Evolutionary conservation across 371 early-diverging fungal species (phyloP), one percentile per base, ranked within the genome.

Genomic region (Ecytonucleospora hepatopenaei): DNA sequence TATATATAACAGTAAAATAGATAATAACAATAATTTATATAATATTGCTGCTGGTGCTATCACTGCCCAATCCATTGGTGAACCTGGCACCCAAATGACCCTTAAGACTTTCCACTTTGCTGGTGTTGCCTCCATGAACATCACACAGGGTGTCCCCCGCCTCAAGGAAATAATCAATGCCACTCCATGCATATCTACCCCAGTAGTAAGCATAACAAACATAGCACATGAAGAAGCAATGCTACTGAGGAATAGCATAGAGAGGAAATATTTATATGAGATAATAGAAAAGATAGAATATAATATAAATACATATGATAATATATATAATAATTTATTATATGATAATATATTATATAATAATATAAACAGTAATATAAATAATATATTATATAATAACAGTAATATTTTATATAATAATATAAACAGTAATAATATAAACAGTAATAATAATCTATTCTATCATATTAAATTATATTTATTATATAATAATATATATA

Each of bases 61-160:
- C 56, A 95, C 92, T 33, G 95, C 92, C 0, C 96, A 95, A 78
- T 87, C 88, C 61, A 93, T 98, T 72, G 96, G 97, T 70, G 97
- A 96, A 76, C 98, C 98, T 31, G 94, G 94, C 66, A 98, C 97
- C 0, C 97, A 97, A 79, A 97, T 97, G 98, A 97, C 98, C 48
- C 82, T 97, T 65, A 95, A 95, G 80, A 94, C 98, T 75, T 97
- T 97, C 89, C 98, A 97, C 82, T 96, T 94, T 87, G 95, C 98
- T 79, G 98, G 98, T 85, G 91, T 95, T 53, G 92, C 93, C 40
- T 86, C 87, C 74, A 92, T 92, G 91, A 97, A 92, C 85, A 88
- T 95, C 68, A 93, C 98, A 0, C 84, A 93, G 69, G 98, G 98
- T 84, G 96, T 97, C 54, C 98, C 98, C 1, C 88, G 97, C 78